A percentile compares a stretch with the other conserved stretches of the same genome.
These are phyloP conservation scores for Phallus indusiatus DNA, from an alignment of 768 basidiomycete genomes.

Conservation along the genomic window DNA sequence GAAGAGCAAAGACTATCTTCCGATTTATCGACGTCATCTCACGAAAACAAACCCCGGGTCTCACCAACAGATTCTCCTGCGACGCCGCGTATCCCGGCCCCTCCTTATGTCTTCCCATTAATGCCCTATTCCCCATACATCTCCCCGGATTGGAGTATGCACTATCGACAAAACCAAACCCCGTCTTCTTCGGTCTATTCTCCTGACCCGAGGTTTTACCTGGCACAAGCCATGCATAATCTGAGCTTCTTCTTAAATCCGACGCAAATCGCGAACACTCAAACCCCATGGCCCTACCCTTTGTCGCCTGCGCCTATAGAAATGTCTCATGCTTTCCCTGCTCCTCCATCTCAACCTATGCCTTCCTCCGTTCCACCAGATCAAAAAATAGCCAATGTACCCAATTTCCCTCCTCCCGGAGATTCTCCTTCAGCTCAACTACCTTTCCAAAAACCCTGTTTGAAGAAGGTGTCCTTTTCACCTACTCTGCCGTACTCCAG, in stretches of 20 bases:
- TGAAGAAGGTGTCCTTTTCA: background rate
- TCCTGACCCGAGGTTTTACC: constrained; percentile 9
- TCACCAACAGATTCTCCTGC: background rate
- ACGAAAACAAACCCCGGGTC: background rate
- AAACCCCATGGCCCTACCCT: constrained; percentile 4
- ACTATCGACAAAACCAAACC: background rate
- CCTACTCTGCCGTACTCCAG: background rate
- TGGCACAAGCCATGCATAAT: constrained; percentile 33
- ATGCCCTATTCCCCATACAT: constrained; percentile 1
- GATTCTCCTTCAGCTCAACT: background rate
- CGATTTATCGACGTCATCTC: background rate
- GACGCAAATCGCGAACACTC: constrained; percentile 3
- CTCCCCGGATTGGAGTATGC: background rate
- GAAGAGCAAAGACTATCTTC: background rate
- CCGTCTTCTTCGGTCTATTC: background rate
- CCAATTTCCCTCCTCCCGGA: background rate
- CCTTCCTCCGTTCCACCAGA: background rate
- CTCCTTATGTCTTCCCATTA: constrained; percentile 29
- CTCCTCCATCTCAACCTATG: background rate
- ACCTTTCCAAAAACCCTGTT: background rate
- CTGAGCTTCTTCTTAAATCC: constrained; percentile 30
- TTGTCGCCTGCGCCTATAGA: background rate
- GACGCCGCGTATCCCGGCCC: constrained; percentile 18
- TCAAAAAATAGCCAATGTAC: background rate
- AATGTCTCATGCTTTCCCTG: background rate